Evolutionary conservation across 148 eudicot genomes (phyloP), one percentile per base, ranked within the genome.

Genomic region (Diospyros kaki): DNA sequence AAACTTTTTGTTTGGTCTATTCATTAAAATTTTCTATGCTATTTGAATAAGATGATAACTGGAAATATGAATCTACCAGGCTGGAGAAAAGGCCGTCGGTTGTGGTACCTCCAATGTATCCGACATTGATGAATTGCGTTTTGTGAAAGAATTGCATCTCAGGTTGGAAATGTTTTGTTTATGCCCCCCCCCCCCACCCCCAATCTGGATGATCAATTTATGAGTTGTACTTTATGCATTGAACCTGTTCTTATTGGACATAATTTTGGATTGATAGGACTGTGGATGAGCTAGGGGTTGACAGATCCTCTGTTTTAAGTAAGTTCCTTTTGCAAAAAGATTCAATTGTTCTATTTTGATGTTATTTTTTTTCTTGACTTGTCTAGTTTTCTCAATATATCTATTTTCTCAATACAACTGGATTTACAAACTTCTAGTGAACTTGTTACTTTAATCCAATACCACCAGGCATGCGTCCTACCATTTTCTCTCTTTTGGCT

Each of bases 11-110:
- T 5, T 56, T n/a, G 4, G 6, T 55, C 60, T 42, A 18, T n/a
- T 28, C 6, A 5, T 61, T 40, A 43, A 0, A 43, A 53, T 50
- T 15, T 7, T 38, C 9, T 41, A 7, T 4, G 1, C 45, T 58
- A n/a, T 39, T 13, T 5, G 5, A 48, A 51, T 9, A 52, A 72
- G 60, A 10, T 78, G 72, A 14, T 14, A 2, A 78, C 65, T 60
- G 66, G 63, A 12, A 73, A 62, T n/a, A 39, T 15, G 71, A 81
- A 18, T 65, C 56, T 72, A 42, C 18, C 72, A 95, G 98, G 99
- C 99, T 44, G 99, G 99, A 58, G 99, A 95, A 75, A 89, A 93
- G 78, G 97, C 99, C 0, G 92, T 91, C 13, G 77, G 81, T 74
- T 95, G 98, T 71, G 97, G 98, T 43, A 90, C 85, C 41, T 87